Evolutionary conservation across 306 rosid species (phyloP), one percentile per base, ranked within the genome.

Genomic region (Rosa persica): DNA sequence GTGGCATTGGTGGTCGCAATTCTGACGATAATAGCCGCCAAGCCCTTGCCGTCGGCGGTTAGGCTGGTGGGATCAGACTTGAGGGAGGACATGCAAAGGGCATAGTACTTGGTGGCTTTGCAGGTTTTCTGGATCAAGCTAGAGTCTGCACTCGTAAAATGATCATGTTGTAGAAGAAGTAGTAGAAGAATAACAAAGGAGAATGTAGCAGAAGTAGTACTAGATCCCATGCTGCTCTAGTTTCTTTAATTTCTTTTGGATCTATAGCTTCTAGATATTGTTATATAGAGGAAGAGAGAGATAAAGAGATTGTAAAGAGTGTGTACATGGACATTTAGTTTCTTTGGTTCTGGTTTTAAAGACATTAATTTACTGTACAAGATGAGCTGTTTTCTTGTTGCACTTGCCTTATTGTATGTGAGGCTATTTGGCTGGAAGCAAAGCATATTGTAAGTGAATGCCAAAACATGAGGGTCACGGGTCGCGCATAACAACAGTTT

Each of bases 111-210:
- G n/a, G 97, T 95, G 86, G 76, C 83, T 82, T 78, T 84, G 89
- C 98, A 95, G 4, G 98, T 95, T 11, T 78, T 85, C n/a, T 82
- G 84, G 81, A 95, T 91, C 76, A 93, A 81, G 72, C 73, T 82
- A 19, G 89, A n/a, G 81, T 92, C 91, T 43, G 88, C 95, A 1
- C 47, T 72, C 10, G 78, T 89, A 27, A 78, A 43, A 70, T 40
- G 11, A 67, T 48, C 17, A 34, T 73, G 71, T 12, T 16, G 67
- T 38, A 73, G 75, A 82, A 81, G 79, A 13, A 74, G 48, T 83
- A 68, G 15, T 66, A 47, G 48, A 82, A 73, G 34, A 54, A 60
- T 25, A 36, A 70, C 4, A 20, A 77, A 55, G 66, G 78, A 87
- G 78, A 70, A 76, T 60, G 47, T 85, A 68, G n/a, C 68, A 43